These are phyloP conservation scores for Euryodendron excelsum DNA, from an alignment of 148 eudicot species.

Conservation along the genomic window DNA sequence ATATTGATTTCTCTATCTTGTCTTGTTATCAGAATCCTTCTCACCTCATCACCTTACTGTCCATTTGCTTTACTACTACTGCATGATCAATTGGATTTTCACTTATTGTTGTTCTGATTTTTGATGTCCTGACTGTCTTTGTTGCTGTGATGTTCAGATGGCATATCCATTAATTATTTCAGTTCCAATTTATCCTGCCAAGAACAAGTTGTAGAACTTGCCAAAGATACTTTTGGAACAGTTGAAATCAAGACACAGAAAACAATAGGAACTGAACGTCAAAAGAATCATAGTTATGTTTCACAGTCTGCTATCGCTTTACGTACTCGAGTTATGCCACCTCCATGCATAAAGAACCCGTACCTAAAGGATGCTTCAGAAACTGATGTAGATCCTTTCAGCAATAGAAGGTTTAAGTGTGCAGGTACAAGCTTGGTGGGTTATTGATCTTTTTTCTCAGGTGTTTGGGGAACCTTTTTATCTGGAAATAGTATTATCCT, in stretches of 20 bases:
- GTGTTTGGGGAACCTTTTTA: neutral
- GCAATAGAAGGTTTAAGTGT: constrained; percentile 61
- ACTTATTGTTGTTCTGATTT: neutral
- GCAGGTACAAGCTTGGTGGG: constrained; percentile 47
- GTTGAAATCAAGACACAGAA: constrained; percentile 47
- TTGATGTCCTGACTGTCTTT: neutral
- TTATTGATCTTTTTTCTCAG: neutral
- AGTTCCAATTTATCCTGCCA: constrained; percentile 28
- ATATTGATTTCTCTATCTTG: neutral
- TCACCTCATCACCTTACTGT: neutral
- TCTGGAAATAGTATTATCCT: neutral
- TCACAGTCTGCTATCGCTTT: constrained; percentile 89
- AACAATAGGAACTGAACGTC: constrained; percentile 18
- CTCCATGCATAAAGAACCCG: constrained; percentile 85
- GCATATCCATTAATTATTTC: constrained; percentile 29
- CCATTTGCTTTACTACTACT: neutral
- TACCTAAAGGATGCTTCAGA: constrained; percentile 51
- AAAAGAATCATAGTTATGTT: constrained; percentile 49
- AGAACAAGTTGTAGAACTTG: constrained; percentile 43
- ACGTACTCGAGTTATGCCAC: constrained; percentile 91
- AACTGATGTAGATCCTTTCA: constrained; percentile 59
- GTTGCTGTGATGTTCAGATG: constrained; percentile 34
- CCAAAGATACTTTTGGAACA: constrained; percentile 29
- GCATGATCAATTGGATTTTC: neutral
- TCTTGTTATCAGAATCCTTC: neutral